These are phyloP conservation scores for Hypoxylon perforatum DNA, from an alignment of 495 filamentous ascomycete species.

Conservation along the genomic window DNA sequence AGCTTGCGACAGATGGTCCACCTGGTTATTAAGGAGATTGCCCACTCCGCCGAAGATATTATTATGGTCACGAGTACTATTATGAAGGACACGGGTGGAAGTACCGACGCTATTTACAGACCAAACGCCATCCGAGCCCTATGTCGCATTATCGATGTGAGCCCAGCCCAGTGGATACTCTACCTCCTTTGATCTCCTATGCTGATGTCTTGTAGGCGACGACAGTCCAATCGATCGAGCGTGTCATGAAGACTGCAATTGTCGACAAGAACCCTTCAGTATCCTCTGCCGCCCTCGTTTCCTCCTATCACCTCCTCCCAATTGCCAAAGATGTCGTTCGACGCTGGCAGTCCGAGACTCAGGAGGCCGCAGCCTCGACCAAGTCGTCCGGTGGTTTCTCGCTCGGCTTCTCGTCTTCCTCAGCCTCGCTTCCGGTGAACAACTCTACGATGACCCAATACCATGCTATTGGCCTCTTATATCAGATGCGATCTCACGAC, in stretches of 20 bases:
- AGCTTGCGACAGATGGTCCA: conserved; percentile 99
- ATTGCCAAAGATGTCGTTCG: conserved; percentile 94
- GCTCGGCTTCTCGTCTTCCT: conserved; percentile 84
- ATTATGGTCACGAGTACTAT: conserved; percentile 99
- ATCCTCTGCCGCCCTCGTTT: conserved; percentile 95
- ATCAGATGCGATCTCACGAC: conserved; percentile 97
- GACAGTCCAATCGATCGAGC: conserved; percentile 98
- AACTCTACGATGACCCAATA: conserved; percentile 96
- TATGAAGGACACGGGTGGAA: conserved; percentile 98
- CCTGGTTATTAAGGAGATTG: conserved; percentile 95
- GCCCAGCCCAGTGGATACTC: conserved; percentile 48
- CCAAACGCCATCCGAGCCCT: conserved; percentile 97
- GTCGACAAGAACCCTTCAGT: conserved; percentile 99
- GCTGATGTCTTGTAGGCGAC: conserved; percentile 71
- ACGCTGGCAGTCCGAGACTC: conserved; percentile 98
- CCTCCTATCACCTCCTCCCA: conserved; percentile 97
- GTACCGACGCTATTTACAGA: conserved; percentile 93
- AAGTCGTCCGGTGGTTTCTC: conserved; percentile 91
- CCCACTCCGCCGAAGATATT: conserved; percentile 95
- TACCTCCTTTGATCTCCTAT: conserved; percentile 8
- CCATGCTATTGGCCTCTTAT: conserved; percentile 96
- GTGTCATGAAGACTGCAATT: conserved; percentile 98
- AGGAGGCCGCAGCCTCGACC: conserved; percentile 90
- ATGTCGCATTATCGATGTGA: conserved; percentile 96
- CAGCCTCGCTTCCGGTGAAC: conserved; percentile 75